Percentiles rank a stretch among this genome's conserved stretches.
Conservation (phyloP, 257 asterid species). For the Nicotiana undulata region DNA sequence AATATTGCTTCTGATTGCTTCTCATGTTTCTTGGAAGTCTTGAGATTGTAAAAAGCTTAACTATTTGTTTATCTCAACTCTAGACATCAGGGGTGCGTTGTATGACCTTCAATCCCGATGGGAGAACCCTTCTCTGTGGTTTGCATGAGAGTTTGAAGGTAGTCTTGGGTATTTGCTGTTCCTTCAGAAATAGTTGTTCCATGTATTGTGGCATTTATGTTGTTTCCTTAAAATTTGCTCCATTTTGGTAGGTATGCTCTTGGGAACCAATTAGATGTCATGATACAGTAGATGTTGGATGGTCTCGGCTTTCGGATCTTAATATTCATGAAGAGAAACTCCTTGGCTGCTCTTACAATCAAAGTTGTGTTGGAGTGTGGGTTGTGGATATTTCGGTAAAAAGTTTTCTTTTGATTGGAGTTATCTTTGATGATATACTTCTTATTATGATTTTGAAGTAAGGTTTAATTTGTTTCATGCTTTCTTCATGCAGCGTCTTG, state of each 20-base stretch:
- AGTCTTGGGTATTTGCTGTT: conserved; percentile 9
- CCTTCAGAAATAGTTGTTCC: conserved; percentile 6
- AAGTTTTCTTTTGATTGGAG: conserved; percentile 6
- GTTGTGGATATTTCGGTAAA: conserved; percentile 93
- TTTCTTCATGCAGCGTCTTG: conserved; percentile 62
- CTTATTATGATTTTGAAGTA: conserved; percentile 12
- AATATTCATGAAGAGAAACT: conserved; percentile 99
- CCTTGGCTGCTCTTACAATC: conserved; percentile 97
- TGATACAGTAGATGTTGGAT: conserved; percentile 94
- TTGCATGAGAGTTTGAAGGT: conserved; percentile 97
- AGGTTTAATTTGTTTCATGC: conserved; percentile 18
- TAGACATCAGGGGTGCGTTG: conserved; percentile 95
- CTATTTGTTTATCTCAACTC: conserved; percentile 23
- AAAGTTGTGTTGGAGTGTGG: conserved; percentile 99
- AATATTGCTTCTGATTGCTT: neutral
- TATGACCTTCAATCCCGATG: conserved; percentile 97
- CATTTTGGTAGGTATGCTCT: conserved; percentile 59
- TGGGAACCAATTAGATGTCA: conserved; percentile 98
- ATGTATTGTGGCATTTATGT: neutral
- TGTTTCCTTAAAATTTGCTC: neutral
- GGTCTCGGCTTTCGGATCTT: conserved; percentile 96
- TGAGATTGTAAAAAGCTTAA: conserved; percentile 16
- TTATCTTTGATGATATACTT: conserved; percentile 15
- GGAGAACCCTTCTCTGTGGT: conserved; percentile 95
- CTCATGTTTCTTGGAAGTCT: neutral